Evolutionary conservation across 2,329 filamentous ascomycete species (phyloP).

Genomic region (Botrytis tulipae): DNA sequence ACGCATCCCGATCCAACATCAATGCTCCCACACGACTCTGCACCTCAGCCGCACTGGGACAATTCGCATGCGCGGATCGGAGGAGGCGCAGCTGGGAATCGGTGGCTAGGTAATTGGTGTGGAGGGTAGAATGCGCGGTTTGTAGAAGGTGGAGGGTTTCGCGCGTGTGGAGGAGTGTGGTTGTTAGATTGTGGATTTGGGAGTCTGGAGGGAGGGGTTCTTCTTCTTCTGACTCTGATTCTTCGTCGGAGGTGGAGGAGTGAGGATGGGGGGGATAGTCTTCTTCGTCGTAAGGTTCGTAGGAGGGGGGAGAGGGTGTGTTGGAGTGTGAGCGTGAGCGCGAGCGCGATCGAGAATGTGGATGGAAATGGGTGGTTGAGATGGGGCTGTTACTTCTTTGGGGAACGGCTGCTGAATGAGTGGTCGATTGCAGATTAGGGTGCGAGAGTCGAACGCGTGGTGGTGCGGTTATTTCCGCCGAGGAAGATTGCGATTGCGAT

Average conservation of each 20-base stretch:
- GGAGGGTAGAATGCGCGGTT: constrained; percentile 51
- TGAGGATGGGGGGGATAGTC: background rate
- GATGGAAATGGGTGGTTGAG: background rate
- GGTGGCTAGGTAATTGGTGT: constrained; percentile 51
- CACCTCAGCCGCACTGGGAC: constrained; percentile 45
- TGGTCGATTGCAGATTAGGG: background rate
- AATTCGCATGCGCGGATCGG: constrained; percentile 47
- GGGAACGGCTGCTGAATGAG: background rate
- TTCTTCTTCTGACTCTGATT: background rate
- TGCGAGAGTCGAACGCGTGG: constrained; percentile 4
- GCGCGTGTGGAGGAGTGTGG: constrained; percentile 16
- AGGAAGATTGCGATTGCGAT: background rate
- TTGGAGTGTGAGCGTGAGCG: background rate
- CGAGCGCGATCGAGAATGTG: background rate
- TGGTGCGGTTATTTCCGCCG: background rate
- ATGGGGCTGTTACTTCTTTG: constrained; percentile 2
- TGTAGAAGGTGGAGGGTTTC: constrained; percentile 53
- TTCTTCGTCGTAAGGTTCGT: background rate
- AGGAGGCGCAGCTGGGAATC: constrained; percentile 55
- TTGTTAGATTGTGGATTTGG: background rate
- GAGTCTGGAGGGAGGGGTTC: background rate
- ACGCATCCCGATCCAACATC: constrained; percentile 38
- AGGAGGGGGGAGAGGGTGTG: background rate
- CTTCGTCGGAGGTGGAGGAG: background rate
- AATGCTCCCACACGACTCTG: constrained; percentile 34